A percentile compares a stretch with the other conserved stretches of the same genome.
Conservation (phyloP, 129 eudicot species). For the Pittosporum tobira region DNA sequence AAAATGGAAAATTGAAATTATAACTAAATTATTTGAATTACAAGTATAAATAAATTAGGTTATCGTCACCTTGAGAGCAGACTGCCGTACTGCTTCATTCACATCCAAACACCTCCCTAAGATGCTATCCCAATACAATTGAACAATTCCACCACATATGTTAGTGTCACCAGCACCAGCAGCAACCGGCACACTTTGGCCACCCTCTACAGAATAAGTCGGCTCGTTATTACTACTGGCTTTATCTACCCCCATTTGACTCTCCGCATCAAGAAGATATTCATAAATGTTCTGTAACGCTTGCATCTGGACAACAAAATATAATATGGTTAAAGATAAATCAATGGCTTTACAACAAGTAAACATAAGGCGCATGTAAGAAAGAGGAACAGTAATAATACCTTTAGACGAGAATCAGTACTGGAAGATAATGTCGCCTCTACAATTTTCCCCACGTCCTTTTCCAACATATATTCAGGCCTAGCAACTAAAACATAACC, state of each 20-base stretch:
- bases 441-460: slow-evolving; percentile 69
- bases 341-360: neutral
- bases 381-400: slow-evolving; percentile 24
- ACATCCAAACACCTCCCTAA: slow-evolving; percentile 81
- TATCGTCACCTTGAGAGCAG: slow-evolving; percentile 76
- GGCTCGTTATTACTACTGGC: slow-evolving; percentile 29
- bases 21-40: neutral
- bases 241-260: slow-evolving; percentile 59
- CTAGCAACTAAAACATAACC: slow-evolving; percentile 84
- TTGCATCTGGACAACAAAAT: slow-evolving; percentile 55
- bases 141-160: slow-evolving; percentile 91
- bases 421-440: slow-evolving; percentile 66
- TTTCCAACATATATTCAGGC: slow-evolving; percentile 85
- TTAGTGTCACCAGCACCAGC: slow-evolving; percentile 99
- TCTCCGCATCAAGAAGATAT: slow-evolving; percentile 90
- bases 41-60: slow-evolving; percentile 3
- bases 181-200: slow-evolving; percentile 77
- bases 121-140: slow-evolving; percentile 80
- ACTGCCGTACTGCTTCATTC: slow-evolving; percentile 72
- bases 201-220: slow-evolving; percentile 33
- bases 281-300: slow-evolving; percentile 80
- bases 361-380: neutral
- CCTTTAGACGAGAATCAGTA: slow-evolving; percentile 77
- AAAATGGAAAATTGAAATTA: neutral
- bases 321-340: too few relatives aligned